These are phyloP conservation scores for Monosporozyma solicola DNA, from an alignment of 805 yeast species.

Conservation along the genomic window DNA sequence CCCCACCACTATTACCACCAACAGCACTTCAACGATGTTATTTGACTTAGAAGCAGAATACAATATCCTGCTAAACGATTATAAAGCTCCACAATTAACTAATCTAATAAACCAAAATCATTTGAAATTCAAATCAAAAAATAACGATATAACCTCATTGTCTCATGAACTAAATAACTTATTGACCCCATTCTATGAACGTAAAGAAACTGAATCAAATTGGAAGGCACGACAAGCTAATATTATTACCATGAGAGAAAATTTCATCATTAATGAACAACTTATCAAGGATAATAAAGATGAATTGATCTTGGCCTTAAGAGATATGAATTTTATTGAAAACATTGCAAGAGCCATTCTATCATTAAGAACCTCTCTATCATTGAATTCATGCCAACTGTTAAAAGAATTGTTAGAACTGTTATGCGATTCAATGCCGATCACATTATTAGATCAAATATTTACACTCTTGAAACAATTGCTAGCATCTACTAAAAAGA, in stretches of 20 bases:
- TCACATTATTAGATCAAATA: slow-evolving; percentile 27
- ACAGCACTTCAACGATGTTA: background rate
- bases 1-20: no score
- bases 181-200: slow-evolving; percentile 43
- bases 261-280: slow-evolving; percentile 46
- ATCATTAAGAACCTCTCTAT: slow-evolving; percentile 79
- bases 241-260: slow-evolving; percentile 47
- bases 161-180: slow-evolving; percentile 22
- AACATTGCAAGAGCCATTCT: slow-evolving; percentile 55
- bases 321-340: slow-evolving; percentile 39
- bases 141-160: slow-evolving; percentile 13
- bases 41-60: slow-evolving; percentile 20
- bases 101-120: background rate
- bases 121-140: slow-evolving; percentile 1
- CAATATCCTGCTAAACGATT: slow-evolving; percentile 11
- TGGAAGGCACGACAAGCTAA: slow-evolving; percentile 69
- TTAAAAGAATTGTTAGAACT: slow-evolving; percentile 49
- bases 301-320: slow-evolving; percentile 29
- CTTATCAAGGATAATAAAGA: slow-evolving; percentile 32
- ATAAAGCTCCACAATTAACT: slow-evolving; percentile 11
- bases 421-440: slow-evolving; percentile 23
- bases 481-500: slow-evolving; percentile 34
- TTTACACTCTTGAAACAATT: slow-evolving; percentile 28
- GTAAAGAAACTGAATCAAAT: slow-evolving; percentile 77
- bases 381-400: slow-evolving; percentile 65